Evolutionary conservation across 164 flowering plant species (phyloP).

Genomic region (Euptelea pleiosperma): DNA sequence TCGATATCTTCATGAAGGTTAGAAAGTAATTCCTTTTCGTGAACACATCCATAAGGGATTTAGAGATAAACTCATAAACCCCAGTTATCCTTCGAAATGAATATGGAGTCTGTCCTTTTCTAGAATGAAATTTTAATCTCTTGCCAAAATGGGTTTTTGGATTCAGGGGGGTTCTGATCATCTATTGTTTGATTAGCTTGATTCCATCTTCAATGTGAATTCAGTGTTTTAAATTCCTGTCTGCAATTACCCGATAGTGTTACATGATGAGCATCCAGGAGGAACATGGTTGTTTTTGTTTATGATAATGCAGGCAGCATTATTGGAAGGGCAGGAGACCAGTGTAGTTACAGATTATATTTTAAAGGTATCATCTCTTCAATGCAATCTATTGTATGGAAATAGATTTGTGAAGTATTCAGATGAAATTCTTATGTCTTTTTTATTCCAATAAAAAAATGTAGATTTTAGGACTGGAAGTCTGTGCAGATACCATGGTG

Average conservation of each 20-base stretch:
- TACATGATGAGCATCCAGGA: too few species aligned
- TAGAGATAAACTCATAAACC: too few species aligned
- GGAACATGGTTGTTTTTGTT: not conserved
- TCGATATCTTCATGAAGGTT: conserved; percentile 80
- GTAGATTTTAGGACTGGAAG: conserved; percentile 31
- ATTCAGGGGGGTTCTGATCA: not conserved
- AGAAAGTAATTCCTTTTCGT: not conserved
- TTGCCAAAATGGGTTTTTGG: not conserved
- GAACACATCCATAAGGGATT: too few species aligned
- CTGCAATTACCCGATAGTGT: too few species aligned
- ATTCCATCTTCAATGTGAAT: not conserved
- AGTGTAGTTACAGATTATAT: conserved; percentile 72
- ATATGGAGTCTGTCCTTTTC: too few species aligned
- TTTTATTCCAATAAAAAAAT: not conserved
- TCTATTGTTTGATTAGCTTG: too few species aligned
- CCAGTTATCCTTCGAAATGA: too few species aligned
- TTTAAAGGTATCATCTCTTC: conserved; percentile 43
- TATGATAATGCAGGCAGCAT: conserved; percentile 42
- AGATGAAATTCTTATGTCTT: not conserved
- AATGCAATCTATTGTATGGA: not conserved
- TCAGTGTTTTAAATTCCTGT: too few species aligned
- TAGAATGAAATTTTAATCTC: not conserved
- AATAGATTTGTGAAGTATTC: not conserved
- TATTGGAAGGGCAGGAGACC: conserved; percentile 63
- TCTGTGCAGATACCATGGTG: conserved; percentile 34